Evolutionary conservation across 2,329 filamentous ascomycete genomes (phyloP).

Genomic region (Clarireedia homoeocarpa): DNA sequence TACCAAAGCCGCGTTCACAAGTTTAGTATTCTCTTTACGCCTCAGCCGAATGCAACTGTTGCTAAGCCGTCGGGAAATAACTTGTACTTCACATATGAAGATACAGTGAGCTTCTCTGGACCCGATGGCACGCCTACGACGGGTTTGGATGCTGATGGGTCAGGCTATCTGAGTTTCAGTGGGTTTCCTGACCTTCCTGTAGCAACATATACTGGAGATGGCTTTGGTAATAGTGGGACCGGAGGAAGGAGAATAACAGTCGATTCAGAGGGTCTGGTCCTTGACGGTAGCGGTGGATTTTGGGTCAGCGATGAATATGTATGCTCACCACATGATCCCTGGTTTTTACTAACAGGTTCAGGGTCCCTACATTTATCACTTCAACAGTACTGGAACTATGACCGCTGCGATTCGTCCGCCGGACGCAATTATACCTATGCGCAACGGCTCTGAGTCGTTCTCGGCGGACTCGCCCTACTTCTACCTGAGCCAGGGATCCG

Average conservation of each 20-base stretch:
- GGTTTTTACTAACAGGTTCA: neutral
- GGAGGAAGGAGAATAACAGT: constrained; percentile 53
- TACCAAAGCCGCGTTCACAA: constrained; percentile 63
- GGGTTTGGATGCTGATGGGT: constrained; percentile 53
- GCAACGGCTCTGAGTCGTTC: constrained; percentile 56
- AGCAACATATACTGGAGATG: constrained; percentile 57
- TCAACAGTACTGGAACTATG: constrained; percentile 50
- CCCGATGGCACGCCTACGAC: constrained; percentile 55
- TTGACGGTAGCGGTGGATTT: constrained; percentile 52
- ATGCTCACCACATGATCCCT: neutral
- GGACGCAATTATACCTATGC: constrained; percentile 53
- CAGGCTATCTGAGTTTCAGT: constrained; percentile 43
- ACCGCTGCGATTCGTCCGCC: constrained; percentile 56
- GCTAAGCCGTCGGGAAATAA: constrained; percentile 50
- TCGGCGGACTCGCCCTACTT: constrained; percentile 55
- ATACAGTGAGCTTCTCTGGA: constrained; percentile 57
- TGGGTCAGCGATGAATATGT: constrained; percentile 58
- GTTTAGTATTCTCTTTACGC: constrained; percentile 51
- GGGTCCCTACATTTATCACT: constrained; percentile 63
- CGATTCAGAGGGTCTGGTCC: constrained; percentile 59
- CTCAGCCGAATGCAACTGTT: constrained; percentile 42
- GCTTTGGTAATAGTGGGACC: constrained; percentile 53
- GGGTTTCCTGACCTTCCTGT: constrained; percentile 56
- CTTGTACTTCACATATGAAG: constrained; percentile 51
- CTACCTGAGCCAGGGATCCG: constrained; percentile 38